Evolutionary conservation across 2,329 filamentous ascomycete genomes (phyloP).

Genomic region (Epichloe amarillans): DNA sequence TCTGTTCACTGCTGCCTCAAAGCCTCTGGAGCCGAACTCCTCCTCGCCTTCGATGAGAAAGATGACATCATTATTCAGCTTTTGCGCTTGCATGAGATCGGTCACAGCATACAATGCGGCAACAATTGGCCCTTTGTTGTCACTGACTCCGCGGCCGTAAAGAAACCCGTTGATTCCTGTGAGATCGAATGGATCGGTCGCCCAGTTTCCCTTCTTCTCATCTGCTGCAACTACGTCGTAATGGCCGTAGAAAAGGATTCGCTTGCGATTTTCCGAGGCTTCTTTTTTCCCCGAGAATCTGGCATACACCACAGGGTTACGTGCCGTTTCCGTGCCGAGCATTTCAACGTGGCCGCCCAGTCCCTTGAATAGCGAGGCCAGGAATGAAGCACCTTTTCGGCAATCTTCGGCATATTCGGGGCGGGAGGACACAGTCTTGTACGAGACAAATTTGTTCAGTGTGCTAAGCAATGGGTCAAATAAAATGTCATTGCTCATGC

Average conservation of each 20-base stretch:
- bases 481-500: conserved; percentile 36
- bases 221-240: conserved; percentile 95
- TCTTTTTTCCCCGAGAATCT: conserved; percentile 69
- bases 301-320: conserved; percentile 89
- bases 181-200: conserved; percentile 76
- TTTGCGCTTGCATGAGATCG: conserved; percentile 73
- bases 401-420: conserved; percentile 84
- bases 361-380: conserved; percentile 82
- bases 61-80: conserved; percentile 73
- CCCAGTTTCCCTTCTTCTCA: conserved; percentile 70
- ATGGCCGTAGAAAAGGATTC: conserved; percentile 91
- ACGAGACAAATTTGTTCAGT: conserved; percentile 76
- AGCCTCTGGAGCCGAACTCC: conserved; percentile 84
- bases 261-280: conserved; percentile 56
- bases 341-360: conserved; percentile 83
- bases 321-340: conserved; percentile 64
- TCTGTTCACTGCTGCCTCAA: conserved; percentile 66
- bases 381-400: conserved; percentile 77
- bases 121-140: conserved; percentile 94
- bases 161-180: conserved; percentile 83
- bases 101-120: conserved; percentile 89
- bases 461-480: conserved; percentile 55
- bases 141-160: conserved; percentile 90
- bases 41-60: conserved; percentile 97
- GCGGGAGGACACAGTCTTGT: conserved; percentile 80